Percentiles rank a stretch among this genome's conserved stretches.
These are phyloP conservation scores for Lathyrus aphaca DNA, from an alignment of 306 rosid genomes.

Conservation along the genomic window DNA sequence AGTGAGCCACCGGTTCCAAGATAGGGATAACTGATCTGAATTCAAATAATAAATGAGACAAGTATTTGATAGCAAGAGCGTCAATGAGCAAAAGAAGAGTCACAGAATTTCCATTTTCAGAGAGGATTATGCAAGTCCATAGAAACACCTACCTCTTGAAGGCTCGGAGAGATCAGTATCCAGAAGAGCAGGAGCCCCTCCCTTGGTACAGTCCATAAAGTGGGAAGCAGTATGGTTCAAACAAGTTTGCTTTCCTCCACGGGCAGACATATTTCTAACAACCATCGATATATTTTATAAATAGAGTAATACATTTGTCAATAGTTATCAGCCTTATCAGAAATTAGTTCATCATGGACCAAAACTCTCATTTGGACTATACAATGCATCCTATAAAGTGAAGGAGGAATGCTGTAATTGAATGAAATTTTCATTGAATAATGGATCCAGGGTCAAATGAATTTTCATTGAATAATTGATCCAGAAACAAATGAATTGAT, in stretches of 20 bases:
- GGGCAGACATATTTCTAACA: slow-evolving; percentile 1
- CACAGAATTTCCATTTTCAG: slow-evolving; percentile 31
- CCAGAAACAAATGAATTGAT: slow-evolving; percentile 70
- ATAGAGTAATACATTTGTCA: neutral
- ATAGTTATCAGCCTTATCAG: neutral
- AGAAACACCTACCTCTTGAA: slow-evolving; percentile 56
- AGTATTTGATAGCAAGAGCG: slow-evolving; percentile 19
- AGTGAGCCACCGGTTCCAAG: too few relatives aligned
- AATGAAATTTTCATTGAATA: slow-evolving; percentile 61
- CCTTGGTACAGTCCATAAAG: slow-evolving; percentile 29
- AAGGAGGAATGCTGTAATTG: slow-evolving; percentile 57
- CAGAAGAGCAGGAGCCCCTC: slow-evolving; percentile 38
- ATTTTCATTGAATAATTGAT: slow-evolving; percentile 59
- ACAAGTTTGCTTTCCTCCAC: slow-evolving; percentile 9
- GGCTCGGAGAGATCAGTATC: slow-evolving; percentile 46
- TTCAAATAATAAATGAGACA: slow-evolving; percentile 11
- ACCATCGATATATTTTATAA: neutral
- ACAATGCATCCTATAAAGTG: slow-evolving; percentile 30
- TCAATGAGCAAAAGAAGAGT: neutral
- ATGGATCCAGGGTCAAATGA: slow-evolving; percentile 62
- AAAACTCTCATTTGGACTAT: slow-evolving; percentile 1
- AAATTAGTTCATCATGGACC: neutral
- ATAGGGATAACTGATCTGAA: neutral
- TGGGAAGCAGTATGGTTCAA: neutral
- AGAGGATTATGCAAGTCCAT: slow-evolving; percentile 36